A percentile compares a stretch with the other conserved stretches of the same genome.
phyloP scores from a whole-genome alignment of 768 basidiomycete species.

The Mycena alexandri region DNA sequence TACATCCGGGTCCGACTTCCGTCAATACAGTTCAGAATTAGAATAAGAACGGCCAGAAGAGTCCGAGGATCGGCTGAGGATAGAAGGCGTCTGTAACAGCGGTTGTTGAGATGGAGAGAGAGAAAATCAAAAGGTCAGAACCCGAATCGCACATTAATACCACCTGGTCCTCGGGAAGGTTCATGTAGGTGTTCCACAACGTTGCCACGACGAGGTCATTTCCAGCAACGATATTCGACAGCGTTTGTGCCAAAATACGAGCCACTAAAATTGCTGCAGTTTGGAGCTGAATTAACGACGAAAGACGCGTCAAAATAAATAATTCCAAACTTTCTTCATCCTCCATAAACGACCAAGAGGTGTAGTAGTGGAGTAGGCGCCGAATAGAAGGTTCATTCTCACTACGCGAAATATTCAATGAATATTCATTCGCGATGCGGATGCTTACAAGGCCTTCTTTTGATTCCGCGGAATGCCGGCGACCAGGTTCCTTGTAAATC shows the following conservation, averaged over 20 bases:
- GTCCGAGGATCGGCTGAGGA: conserved; percentile 74
- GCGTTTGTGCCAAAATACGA: conserved; percentile 78
- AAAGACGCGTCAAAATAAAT: conserved; percentile 5
- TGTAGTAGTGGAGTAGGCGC: conserved; percentile 76
- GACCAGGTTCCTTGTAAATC: conserved; percentile 87
- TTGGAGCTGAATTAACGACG: conserved; percentile 13
- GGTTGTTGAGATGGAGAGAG: conserved; percentile 1
- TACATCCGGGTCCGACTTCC: conserved; percentile 69
- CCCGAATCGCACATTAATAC: conserved; percentile 73
- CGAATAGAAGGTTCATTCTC: conserved; percentile 80
- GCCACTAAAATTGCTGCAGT: conserved; percentile 70
- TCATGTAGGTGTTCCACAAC: conserved; percentile 76
- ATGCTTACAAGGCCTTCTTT: conserved; percentile 74
- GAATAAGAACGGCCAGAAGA: conserved; percentile 71
- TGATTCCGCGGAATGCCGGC: conserved; percentile 85
- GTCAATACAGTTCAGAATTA: conserved; percentile 80
- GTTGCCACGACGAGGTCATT: conserved; percentile 69
- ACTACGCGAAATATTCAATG: conserved; percentile 52
- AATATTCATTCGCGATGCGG: conserved; percentile 12
- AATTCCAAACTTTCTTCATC: conserved; percentile 59
- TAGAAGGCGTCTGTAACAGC: conserved; percentile 64
- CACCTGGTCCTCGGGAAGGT: conserved; percentile 77
- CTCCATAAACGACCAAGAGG: conserved; percentile 80
- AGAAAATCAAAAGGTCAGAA: conserved; percentile 35
- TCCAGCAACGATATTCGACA: conserved; percentile 87